A percentile compares a stretch with the other conserved stretches of the same genome.
Conservation (phyloP, 768 basidiomycete species). For the Amanita molliuscula region DNA sequence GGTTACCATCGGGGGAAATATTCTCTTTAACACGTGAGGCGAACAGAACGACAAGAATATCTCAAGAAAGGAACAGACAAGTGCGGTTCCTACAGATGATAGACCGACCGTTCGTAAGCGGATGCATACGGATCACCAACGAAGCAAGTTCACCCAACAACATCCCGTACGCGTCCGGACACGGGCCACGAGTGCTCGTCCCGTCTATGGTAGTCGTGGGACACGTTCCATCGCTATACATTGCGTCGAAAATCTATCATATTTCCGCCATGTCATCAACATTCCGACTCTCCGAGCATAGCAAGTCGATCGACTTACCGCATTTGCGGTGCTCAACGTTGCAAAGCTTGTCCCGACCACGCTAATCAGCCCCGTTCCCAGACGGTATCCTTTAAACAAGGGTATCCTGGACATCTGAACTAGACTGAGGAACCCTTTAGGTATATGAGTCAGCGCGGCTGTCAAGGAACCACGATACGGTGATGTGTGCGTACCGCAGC, state of each 20-base stretch:
- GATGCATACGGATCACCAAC: neutral
- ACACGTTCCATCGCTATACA: slow-evolving; percentile 77
- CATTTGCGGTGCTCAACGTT: slow-evolving; percentile 62
- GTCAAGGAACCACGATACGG: neutral
- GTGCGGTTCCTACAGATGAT: slow-evolving; percentile 45
- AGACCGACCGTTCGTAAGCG: neutral
- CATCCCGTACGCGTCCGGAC: slow-evolving; percentile 76
- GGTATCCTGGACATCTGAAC: slow-evolving; percentile 69
- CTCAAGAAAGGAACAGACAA: slow-evolving; percentile 72
- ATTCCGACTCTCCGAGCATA: neutral
- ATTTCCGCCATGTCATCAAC: neutral
- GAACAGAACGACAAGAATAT: slow-evolving; percentile 75
- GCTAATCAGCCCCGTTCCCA: slow-evolving; percentile 73
- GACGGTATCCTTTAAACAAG: slow-evolving; percentile 51
- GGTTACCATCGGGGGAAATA: slow-evolving; percentile 79
- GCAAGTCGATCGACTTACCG: slow-evolving; percentile 29
- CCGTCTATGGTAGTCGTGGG: slow-evolving; percentile 51
- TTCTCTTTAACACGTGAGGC: slow-evolving; percentile 43
- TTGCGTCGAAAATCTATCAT: slow-evolving; percentile 55
- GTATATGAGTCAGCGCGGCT: neutral
- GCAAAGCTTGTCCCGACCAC: slow-evolving; percentile 80
- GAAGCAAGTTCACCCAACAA: slow-evolving; percentile 43
- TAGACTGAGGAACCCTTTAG: slow-evolving; percentile 59
- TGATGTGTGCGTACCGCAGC: slow-evolving; percentile 42
- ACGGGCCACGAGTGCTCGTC: slow-evolving; percentile 43